Evolutionary conservation across 345 rosid species (phyloP), one percentile per base, ranked within the genome.

Genomic region (Pseudoturritis turrita): DNA sequence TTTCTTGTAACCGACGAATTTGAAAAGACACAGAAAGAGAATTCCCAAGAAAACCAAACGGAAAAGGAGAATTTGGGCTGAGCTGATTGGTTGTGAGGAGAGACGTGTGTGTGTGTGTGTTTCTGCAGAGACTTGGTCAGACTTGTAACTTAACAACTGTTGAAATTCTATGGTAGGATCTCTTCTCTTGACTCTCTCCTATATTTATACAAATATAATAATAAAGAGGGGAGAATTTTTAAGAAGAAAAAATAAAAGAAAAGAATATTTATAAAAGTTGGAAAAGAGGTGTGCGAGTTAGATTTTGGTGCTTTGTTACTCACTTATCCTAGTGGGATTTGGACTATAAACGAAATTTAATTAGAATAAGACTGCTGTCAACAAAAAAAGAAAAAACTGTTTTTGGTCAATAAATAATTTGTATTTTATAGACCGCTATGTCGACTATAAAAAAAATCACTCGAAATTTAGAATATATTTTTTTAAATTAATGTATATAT

Each of bases 101-200:
- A 70, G 58, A 52, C 71, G 66, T 68, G 73, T 60, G 69, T 74
- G 47, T 73, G 37, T 71, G 23, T 74, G 59, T 26, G 28, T 52
- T 15, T 36, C 18, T 37, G 53, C 0, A 66, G 62, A 74, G 68
- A 58, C 61, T 51, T 62, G 45, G 68, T 62, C 54, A 62, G 54
- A 41, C 62, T 60, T 67, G 67, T 65, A 66, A 67, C 62, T 67
- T 22, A 50, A 43, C 47, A 74, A 75, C 63, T 60, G 69, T 51
- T 75, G 69, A 75, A 50, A 15, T 3, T 41, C 7, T 67, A 51
- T 60, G 63, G 57, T 60, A 5, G 53, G 62, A 59, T 60, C 61
- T 50, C 68, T 47, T 49, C 19, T 59, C 55, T 74, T 58, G 43
- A 67, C 73, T 60, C 73, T 49, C 39, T 60, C 36, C 33, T 74